These are phyloP conservation scores for Lachnellula arida DNA, from an alignment of 2,329 filamentous ascomycete genomes.

Conservation along the genomic window DNA sequence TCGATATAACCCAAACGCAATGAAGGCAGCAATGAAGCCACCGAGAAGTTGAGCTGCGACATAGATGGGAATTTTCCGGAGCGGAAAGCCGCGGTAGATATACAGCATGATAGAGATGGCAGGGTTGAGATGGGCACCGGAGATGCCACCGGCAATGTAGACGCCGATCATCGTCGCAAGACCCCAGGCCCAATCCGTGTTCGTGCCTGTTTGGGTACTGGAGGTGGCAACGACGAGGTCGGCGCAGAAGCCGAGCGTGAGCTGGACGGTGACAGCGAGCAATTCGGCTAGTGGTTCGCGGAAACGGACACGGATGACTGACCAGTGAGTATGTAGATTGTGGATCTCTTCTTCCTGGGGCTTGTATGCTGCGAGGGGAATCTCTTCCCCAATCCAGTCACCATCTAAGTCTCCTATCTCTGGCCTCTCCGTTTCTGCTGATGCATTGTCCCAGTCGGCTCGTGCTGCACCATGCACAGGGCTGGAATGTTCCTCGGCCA, in stretches of 20 bases:
- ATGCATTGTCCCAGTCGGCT: conserved; percentile 18
- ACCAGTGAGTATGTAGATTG: conserved; percentile 36
- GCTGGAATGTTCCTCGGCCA: background rate
- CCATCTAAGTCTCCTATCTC: conserved; percentile 12
- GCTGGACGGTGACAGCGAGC: conserved; percentile 39
- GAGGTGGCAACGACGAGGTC: conserved; percentile 39
- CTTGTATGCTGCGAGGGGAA: conserved; percentile 21
- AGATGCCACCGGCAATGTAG: conserved; percentile 44
- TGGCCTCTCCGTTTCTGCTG: conserved; percentile 17
- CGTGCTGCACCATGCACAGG: background rate
- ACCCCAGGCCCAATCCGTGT: conserved; percentile 45
- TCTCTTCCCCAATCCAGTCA: conserved; percentile 17
- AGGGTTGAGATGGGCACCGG: conserved; percentile 43
- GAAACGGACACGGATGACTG: conserved; percentile 41
- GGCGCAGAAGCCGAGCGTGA: conserved; percentile 43
- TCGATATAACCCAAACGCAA: conserved; percentile 41
- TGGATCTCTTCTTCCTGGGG: conserved; percentile 24
- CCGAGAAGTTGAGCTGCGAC: conserved; percentile 48
- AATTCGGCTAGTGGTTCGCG: conserved; percentile 50
- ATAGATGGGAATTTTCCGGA: conserved; percentile 46
- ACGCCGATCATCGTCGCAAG: conserved; percentile 49
- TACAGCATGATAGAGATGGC: conserved; percentile 41
- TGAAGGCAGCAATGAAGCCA: conserved; percentile 44
- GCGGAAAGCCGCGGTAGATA: conserved; percentile 49
- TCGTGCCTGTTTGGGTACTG: conserved; percentile 33